Evolutionary conservation across 805 yeast species (phyloP).

Genomic region (Cyberlindnera mycetangii): DNA sequence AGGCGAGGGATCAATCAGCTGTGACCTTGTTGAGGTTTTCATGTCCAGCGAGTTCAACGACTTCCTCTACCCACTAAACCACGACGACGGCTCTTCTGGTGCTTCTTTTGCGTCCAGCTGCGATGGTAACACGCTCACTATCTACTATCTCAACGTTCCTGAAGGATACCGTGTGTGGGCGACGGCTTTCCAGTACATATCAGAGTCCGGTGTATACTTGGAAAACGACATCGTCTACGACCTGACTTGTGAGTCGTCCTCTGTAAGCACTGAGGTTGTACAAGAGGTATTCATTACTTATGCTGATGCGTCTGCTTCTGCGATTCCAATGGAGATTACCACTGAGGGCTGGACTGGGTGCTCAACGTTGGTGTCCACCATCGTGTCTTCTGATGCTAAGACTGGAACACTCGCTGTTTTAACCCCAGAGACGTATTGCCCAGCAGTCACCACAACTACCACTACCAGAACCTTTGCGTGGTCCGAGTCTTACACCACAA

Average conservation of each 20-base stretch:
- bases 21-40: conserved; percentile 21
- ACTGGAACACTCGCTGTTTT: conserved; percentile 21
- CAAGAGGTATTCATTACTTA: conserved; percentile 8
- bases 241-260: conserved; percentile 14
- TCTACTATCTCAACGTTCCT: conserved; percentile 23
- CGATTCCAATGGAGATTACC: conserved; percentile 19
- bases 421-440: conserved; percentile 16
- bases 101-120: conserved; percentile 24
- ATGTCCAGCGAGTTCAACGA: conserved; percentile 32
- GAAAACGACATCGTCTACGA: conserved; percentile 15
- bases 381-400: conserved; percentile 11
- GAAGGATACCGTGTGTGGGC: conserved; percentile 30
- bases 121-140: conserved; percentile 20
- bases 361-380: conserved; percentile 18
- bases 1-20: conserved; percentile 22
- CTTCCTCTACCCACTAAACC: conserved; percentile 31
- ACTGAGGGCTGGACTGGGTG: conserved; percentile 21
- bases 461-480: conserved; percentile 2
- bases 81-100: conserved; percentile 10
- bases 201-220: conserved; percentile 3
- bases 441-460: conserved; percentile 10
- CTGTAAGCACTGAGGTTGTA: not conserved
- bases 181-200: conserved; percentile 31
- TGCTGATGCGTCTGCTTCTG: conserved; percentile 24
- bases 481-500: not conserved